A percentile compares a stretch with the other conserved stretches of the same genome.
Conservation (phyloP, 345 rosid species). For the Zanthoxylum bungeanum region DNA sequence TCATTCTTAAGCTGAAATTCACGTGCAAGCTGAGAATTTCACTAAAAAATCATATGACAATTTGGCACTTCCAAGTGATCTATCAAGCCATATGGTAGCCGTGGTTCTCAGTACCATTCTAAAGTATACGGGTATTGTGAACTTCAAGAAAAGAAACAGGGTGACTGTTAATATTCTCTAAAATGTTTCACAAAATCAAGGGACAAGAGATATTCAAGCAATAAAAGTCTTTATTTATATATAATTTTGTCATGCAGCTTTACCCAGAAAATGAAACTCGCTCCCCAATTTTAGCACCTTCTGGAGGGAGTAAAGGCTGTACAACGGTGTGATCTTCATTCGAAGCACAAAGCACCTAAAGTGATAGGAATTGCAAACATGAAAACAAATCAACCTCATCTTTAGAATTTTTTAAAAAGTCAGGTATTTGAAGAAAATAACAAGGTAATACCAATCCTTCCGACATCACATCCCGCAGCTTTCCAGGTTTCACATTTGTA, state of each 20-base stretch:
- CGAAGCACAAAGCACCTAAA: slow-evolving; percentile 87
- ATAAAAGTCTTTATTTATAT: slow-evolving; percentile 1
- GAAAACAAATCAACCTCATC: slow-evolving; percentile 3
- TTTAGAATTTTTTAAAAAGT: neutral
- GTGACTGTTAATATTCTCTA: neutral
- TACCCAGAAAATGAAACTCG: slow-evolving; percentile 71
- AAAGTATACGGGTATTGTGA: neutral
- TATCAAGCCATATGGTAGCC: neutral
- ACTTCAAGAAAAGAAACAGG: neutral
- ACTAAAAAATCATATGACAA: neutral
- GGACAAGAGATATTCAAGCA: neutral
- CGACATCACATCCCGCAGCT: slow-evolving; percentile 85
- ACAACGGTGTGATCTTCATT: slow-evolving; percentile 70
- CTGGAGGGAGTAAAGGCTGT: slow-evolving; percentile 84
- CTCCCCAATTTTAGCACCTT: slow-evolving; percentile 71
- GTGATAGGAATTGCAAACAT: slow-evolving; percentile 14
- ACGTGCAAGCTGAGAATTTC: neutral
- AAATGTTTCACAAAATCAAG: neutral
- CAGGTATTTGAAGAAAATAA: neutral
- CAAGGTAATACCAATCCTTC: slow-evolving; percentile 82
- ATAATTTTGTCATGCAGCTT: slow-evolving; percentile 13
- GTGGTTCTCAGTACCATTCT: neutral
- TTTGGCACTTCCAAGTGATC: neutral
- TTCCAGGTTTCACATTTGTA: slow-evolving; percentile 98
- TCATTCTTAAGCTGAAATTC: slow-evolving; percentile 3